These are phyloP conservation scores for Hippophae rhamnoides DNA, from an alignment of 306 rosid species.

Conservation along the genomic window DNA sequence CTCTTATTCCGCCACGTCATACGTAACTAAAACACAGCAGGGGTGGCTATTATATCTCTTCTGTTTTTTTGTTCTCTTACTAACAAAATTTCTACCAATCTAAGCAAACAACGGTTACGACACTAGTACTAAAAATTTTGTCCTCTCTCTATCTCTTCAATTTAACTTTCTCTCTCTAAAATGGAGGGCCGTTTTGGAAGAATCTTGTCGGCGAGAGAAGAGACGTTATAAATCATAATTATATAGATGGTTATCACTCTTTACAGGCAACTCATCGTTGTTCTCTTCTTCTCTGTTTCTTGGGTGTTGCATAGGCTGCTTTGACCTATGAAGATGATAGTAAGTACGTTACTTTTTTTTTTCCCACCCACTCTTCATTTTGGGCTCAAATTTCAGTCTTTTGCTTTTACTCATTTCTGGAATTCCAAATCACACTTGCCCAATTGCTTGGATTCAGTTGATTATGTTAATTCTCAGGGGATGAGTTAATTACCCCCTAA, in stretches of 20 bases:
- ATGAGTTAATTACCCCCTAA: constrained; percentile 1
- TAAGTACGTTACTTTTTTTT: constrained; percentile 44
- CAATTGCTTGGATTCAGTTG: constrained; percentile 3
- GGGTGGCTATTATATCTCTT: neutral
- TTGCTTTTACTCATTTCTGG: neutral
- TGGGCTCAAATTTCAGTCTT: neutral
- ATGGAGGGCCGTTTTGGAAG: constrained; percentile 60
- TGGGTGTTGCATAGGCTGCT: constrained; percentile 45
- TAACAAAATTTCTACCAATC: constrained; percentile 11
- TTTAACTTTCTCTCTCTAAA: neutral
- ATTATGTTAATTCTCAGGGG: constrained; percentile 4
- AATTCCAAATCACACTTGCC: constrained; percentile 18
- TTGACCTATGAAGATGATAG: constrained; percentile 53
- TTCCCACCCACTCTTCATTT: neutral
- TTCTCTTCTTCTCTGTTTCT: constrained; percentile 25
- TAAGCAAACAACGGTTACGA: constrained; percentile 14
- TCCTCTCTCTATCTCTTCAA: neutral
- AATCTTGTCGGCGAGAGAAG: constrained; percentile 62
- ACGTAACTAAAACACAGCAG: neutral
- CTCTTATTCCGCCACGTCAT: neutral
- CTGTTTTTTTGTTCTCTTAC: neutral
- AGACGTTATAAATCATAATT: constrained; percentile 64
- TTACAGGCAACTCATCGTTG: constrained; percentile 25
- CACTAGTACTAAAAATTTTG: constrained; percentile 4
- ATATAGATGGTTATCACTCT: constrained; percentile 26